Conservation (phyloP, 345 rosid genomes). For the Lagerstroemia speciosa region DNA sequence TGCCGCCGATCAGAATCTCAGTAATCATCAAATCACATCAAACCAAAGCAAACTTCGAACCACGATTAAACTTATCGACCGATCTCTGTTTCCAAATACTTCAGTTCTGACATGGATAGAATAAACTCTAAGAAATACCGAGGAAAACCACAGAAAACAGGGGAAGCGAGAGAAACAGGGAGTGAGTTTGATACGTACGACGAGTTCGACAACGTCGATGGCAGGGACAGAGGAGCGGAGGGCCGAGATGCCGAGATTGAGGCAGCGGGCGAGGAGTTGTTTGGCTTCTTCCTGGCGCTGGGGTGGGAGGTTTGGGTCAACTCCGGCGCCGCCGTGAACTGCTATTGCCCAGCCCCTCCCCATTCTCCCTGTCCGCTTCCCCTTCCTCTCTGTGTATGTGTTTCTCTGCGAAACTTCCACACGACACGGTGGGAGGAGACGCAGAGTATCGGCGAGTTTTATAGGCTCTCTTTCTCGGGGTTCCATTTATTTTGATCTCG, state of each 20-base stretch:
- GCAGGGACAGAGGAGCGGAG: slow-evolving; percentile 69
- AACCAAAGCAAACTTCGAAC: background rate
- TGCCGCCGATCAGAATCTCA: slow-evolving; percentile 8
- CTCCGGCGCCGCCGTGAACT: slow-evolving; percentile 97
- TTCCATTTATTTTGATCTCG: background rate
- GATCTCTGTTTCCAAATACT: too few relatives aligned
- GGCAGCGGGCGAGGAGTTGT: slow-evolving; percentile 77
- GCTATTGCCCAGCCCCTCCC: slow-evolving; percentile 97
- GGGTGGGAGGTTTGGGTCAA: slow-evolving; percentile 80
- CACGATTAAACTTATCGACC: too few relatives aligned
- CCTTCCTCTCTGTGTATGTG: background rate
- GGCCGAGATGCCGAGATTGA: slow-evolving; percentile 72
- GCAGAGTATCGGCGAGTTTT: background rate
- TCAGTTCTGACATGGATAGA: too few relatives aligned
- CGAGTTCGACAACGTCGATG: slow-evolving; percentile 90
- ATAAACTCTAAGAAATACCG: too few relatives aligned
- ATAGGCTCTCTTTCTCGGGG: background rate
- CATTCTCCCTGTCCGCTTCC: background rate
- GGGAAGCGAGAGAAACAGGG: too few relatives aligned
- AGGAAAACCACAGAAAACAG: too few relatives aligned
- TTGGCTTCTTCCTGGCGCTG: slow-evolving; percentile 80
- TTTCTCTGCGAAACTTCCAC: too few relatives aligned
- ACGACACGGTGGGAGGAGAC: background rate
- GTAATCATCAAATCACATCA: background rate
- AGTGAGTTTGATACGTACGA: slow-evolving; percentile 22